Base-by-base conservation (phyloP, 2,329 filamentous ascomycete genomes). In the Claviceps sorghi region DNA sequence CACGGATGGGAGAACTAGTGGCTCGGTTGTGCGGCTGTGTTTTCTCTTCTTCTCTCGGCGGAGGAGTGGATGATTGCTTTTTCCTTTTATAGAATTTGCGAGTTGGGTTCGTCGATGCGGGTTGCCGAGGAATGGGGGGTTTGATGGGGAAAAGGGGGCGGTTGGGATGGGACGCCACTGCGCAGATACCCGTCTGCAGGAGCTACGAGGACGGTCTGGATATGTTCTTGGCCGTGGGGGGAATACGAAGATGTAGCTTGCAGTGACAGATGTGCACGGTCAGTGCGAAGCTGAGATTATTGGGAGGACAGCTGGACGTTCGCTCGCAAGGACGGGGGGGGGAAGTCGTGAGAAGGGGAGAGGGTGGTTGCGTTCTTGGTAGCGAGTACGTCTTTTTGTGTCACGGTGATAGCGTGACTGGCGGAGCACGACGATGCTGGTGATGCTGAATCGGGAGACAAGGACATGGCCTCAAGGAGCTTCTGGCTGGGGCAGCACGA, bases 391-490 rank as follows among this genome's bases (percentile, higher is more conserved):
- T 32, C 32, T 45, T 22, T 15, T 19, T 36, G 53, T 51, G 53
- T 26, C 19, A 55, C 51, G 7, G 11, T 2, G 22, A 36, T 30
- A 36, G 50, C 53, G 50, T 54, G 53, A 51, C 50, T 50, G 38
- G 30, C 10, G 44, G 10, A 30, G 19, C 38, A 52, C 50, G 17
- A 22, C 32, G 21, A 54, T 54, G 53, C 53, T 41, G 48, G 53
- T 13, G 11, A 36, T 51, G 53, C 53, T 54, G 48, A 48, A 50
- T 32, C 6, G 22, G 26, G 34, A 43, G 36, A 8, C 13, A 40
- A 49, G 17, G 36, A 6, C 21, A 17, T 41, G n/a, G 38, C n/a
- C 17, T 6, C 21, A 26, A 5, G 32, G 21, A 26, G n/a, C 46
- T 40, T 15, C n/a, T 54, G 53, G 48, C 50, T 50, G 38, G 30